Conservation (phyloP, 495 filamentous ascomycete species). For the Immersiella caudata region DNA sequence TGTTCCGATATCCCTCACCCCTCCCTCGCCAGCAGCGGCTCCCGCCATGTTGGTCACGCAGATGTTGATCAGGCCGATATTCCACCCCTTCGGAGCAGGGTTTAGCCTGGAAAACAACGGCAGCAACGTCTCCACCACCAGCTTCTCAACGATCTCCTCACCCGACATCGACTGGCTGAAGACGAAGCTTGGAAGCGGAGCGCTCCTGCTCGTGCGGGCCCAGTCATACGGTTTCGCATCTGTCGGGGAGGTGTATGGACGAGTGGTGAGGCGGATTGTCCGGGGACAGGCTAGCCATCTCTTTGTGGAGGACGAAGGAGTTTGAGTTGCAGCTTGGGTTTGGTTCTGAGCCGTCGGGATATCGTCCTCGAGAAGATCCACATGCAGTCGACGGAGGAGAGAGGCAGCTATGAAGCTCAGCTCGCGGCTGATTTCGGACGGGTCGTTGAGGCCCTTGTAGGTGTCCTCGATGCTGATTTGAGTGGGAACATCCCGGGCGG, state of each 20-base stretch:
- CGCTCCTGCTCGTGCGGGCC: slow-evolving; percentile 70
- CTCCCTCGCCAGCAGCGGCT: slow-evolving; percentile 43
- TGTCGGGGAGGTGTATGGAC: slow-evolving; percentile 53
- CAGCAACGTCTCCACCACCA: slow-evolving; percentile 69
- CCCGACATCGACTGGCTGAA: slow-evolving; percentile 62
- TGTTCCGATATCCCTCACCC: slow-evolving; percentile 60
- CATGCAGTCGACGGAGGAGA: slow-evolving; percentile 75
- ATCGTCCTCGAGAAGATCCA: slow-evolving; percentile 62
- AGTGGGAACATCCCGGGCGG: slow-evolving; percentile 71
- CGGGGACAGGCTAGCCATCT: slow-evolving; percentile 49
- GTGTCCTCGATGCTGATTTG: slow-evolving; percentile 97
- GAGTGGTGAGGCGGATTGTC: slow-evolving; percentile 77
- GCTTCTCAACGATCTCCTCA: slow-evolving; percentile 62
- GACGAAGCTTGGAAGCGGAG: slow-evolving; percentile 67
- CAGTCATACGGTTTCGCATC: slow-evolving; percentile 37
- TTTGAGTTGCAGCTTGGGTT: neutral
- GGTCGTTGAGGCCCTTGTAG: slow-evolving; percentile 65
- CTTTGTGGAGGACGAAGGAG: slow-evolving; percentile 2
- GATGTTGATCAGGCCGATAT: slow-evolving; percentile 80
- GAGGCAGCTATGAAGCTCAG: slow-evolving; percentile 65
- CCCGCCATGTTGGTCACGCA: slow-evolving; percentile 83
- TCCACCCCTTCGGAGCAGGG: slow-evolving; percentile 68
- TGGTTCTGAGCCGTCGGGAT: neutral
- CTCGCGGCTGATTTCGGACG: slow-evolving; percentile 62
- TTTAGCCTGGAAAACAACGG: slow-evolving; percentile 75